Percentiles rank a stretch among this genome's conserved stretches.
These are phyloP conservation scores for Diaporthe capsici DNA, from an alignment of 2,329 filamentous ascomycete genomes.

Conservation along the genomic window DNA sequence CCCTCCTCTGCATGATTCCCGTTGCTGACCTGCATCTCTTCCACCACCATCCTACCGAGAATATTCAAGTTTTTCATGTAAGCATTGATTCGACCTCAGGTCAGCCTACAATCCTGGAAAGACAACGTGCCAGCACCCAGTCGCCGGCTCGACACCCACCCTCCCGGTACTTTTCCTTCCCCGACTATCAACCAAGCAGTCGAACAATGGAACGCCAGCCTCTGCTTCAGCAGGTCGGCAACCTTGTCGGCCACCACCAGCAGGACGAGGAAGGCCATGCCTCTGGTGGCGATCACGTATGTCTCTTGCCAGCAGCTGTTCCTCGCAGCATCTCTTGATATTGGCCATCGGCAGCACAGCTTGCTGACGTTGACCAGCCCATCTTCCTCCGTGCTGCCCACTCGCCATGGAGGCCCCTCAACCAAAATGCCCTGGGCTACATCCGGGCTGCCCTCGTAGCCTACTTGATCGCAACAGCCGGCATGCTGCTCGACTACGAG, in stretches of 20 bases:
- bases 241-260: constrained; percentile 25
- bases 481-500: constrained; percentile 62
- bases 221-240: constrained; percentile 37
- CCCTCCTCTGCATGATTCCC: background rate
- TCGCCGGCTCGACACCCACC: constrained; percentile 13
- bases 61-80: constrained; percentile 10
- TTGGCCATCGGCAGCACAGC: too few species aligned
- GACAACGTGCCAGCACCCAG: constrained; percentile 8
- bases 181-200: constrained; percentile 21
- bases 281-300: constrained; percentile 49
- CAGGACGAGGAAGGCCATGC: constrained; percentile 39
- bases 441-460: constrained; percentile 59
- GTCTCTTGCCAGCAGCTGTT: constrained; percentile 20
- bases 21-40: constrained; percentile 6
- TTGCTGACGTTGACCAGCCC: constrained; percentile 54
- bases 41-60: background rate
- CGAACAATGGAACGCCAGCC: constrained; percentile 43
- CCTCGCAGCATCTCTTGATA: background rate
- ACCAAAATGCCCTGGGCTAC: constrained; percentile 60
- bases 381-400: constrained; percentile 66
- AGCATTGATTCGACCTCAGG: constrained; percentile 36
- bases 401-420: constrained; percentile 64
- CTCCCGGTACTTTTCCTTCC: constrained; percentile 38
- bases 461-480: constrained; percentile 59
- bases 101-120: constrained; percentile 37